These are phyloP conservation scores for Lobulomyces angularis DNA, from an alignment of 192 early-diverging fungal genomes.

Conservation along the genomic window DNA sequence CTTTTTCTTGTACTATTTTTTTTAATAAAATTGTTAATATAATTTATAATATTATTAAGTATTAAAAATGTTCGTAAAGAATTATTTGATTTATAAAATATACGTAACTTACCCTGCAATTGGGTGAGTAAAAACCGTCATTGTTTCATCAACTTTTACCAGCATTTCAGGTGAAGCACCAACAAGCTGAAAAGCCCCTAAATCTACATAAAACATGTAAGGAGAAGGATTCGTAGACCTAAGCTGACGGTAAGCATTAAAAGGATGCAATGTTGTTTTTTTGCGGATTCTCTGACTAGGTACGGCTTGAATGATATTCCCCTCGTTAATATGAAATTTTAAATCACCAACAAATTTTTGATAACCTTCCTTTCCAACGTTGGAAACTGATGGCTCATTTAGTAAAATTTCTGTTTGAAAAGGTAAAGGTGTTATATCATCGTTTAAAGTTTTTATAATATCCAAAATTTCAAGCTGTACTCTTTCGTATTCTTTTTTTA, in stretches of 20 bases:
- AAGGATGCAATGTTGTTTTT: constrained; percentile 81
- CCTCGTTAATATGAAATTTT: constrained; percentile 83
- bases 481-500: constrained; percentile 52
- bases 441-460: constrained; percentile 56
- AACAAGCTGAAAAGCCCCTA: constrained; percentile 86
- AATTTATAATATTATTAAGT: too few relatives aligned
- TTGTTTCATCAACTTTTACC: constrained; percentile 73
- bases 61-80: too few relatives aligned
- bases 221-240: constrained; percentile 96
- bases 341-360: constrained; percentile 73
- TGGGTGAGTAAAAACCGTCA: constrained; percentile 79
- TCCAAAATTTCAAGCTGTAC: constrained; percentile 57
- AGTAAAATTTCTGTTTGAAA: constrained; percentile 52
- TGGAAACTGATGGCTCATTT: constrained; percentile 61
- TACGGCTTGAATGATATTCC: constrained; percentile 97
- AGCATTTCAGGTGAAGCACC: constrained; percentile 98
- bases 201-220: constrained; percentile 98
- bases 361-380: constrained; percentile 86
- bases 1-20: constrained; percentile 89
- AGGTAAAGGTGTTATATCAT: constrained; percentile 61
- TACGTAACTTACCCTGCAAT: too few relatives aligned
- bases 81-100: too few relatives aligned
- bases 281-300: constrained; percentile 84
- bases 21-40: too few relatives aligned
- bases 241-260: constrained; percentile 95